Evolutionary conservation across 805 yeast species (phyloP), one percentile per base, ranked within the genome.

Genomic region (Suhomyces xylopsoci): DNA sequence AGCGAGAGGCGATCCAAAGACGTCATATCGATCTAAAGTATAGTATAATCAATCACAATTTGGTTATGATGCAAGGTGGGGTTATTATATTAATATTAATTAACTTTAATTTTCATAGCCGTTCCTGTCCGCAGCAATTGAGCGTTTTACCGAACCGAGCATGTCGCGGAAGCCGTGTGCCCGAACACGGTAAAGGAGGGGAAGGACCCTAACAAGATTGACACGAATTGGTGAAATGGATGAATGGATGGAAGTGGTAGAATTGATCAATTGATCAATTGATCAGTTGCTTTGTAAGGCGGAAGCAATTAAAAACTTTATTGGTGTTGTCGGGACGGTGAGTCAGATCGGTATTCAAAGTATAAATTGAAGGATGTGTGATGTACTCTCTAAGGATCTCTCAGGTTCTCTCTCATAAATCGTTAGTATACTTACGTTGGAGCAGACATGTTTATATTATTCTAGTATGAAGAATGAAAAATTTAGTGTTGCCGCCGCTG

Each of bases 401-500:
- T 28, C 28, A 26, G 12, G 1, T 12, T 30, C 36, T n/a, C 36
- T n/a, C 17, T 38, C 24, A 38, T 38, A 14, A 9, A 19, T 32
- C 17, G 6, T 38, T n/a, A 3, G 5, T 52, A 58, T 64, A 73
- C 78, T 59, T 73, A 73, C 78, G 73, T 69, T 61, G 78, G 77
- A 67, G 76, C 69, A 69, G 76, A 66, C 77, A 71, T 70, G 47
- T 58, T 28, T 63, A 26, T 51, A 36, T 34, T n/a, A 14, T 45
- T 20, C 19, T 46, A 24, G 43, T 47, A 34, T 22, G 36, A 36
- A 14, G 20, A 38, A 15, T 34, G 32, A 24, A 28, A 36, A 47
- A 47, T 10, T 9, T 14, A 10, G 19, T n/a, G 32, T 14, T 8
- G n/a, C 19, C 12, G 20, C 42, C 42, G 45, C 40, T 22, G 43